Conservation (phyloP, 176 grass and related monocot species). For the Paspalum notatum region DNA sequence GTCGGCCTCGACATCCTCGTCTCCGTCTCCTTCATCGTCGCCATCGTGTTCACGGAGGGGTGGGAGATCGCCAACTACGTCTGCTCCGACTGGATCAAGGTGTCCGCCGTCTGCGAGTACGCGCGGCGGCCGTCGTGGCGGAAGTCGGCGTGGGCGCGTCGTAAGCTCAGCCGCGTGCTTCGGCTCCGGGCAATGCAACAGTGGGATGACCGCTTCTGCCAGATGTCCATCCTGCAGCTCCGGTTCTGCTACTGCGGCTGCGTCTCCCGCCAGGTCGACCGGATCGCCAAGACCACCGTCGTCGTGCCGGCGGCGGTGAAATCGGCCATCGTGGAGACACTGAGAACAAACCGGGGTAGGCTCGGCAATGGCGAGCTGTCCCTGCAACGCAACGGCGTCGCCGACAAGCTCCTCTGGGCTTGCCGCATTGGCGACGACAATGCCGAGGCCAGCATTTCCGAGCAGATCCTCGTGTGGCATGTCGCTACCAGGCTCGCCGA, state of each 20-base stretch:
- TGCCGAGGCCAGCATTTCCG: slow-evolving; percentile 29
- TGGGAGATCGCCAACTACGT: slow-evolving; percentile 54
- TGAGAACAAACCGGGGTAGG: slow-evolving; percentile 20
- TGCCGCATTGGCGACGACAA: not conserved
- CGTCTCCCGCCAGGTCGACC: slow-evolving; percentile 42
- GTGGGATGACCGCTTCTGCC: slow-evolving; percentile 51
- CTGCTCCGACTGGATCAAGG: slow-evolving; percentile 62
- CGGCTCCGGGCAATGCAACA: slow-evolving; percentile 25
- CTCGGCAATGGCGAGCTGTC: slow-evolving; percentile 39
- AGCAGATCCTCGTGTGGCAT: slow-evolving; percentile 55
- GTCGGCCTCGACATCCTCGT: slow-evolving; percentile 49
- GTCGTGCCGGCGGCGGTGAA: slow-evolving; percentile 46
- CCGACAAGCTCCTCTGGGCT: slow-evolving; percentile 46
- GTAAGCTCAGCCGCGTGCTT: slow-evolving; percentile 38
- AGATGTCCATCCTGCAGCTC: slow-evolving; percentile 41
- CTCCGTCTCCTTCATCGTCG: slow-evolving; percentile 41
- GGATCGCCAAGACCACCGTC: slow-evolving; percentile 33
- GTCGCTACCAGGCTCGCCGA: slow-evolving; percentile 43
- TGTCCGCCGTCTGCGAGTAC: slow-evolving; percentile 44
- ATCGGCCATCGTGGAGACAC: slow-evolving; percentile 3
- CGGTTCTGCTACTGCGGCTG: slow-evolving; percentile 46
- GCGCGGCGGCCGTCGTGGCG: slow-evolving; percentile 41
- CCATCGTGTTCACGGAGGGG: slow-evolving; percentile 52
- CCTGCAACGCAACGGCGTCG: slow-evolving; percentile 39
- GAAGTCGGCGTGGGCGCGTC: slow-evolving; percentile 34